Conservation (phyloP, 148 eudicot species). For the Simmondsia chinensis region DNA sequence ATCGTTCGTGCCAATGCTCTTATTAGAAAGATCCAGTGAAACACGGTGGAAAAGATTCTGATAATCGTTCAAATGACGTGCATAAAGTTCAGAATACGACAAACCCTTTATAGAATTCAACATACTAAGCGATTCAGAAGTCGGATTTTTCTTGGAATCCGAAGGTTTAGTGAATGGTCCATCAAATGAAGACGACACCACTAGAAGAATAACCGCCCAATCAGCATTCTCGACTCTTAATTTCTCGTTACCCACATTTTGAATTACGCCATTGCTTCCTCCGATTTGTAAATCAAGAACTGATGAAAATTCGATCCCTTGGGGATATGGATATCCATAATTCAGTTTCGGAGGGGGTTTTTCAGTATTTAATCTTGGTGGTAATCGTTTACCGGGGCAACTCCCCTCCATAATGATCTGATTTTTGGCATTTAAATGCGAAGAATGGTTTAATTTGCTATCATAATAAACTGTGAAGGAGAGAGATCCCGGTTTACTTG, state of each 20-base stretch:
- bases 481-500: constrained; percentile 47
- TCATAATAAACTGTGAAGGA: constrained; percentile 58
- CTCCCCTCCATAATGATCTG: constrained; percentile 79
- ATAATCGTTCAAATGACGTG: constrained; percentile 73
- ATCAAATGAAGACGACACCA: constrained; percentile 65
- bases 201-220: constrained; percentile 56
- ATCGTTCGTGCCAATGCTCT: constrained; percentile 11
- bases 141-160: constrained; percentile 53
- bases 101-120: constrained; percentile 29
- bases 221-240: constrained; percentile 58
- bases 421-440: constrained; percentile 34
- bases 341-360: too few species aligned
- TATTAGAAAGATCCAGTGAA: constrained; percentile 60
- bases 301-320: constrained; percentile 57
- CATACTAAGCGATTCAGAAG: constrained; percentile 28
- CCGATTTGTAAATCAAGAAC: constrained; percentile 53
- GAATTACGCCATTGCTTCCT: constrained; percentile 25
- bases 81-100: constrained; percentile 48
- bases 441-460: constrained; percentile 51
- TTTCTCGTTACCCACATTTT: constrained; percentile 34
- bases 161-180: constrained; percentile 64
- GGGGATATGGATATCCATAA: constrained; percentile 17
- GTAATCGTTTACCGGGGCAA: constrained; percentile 41
- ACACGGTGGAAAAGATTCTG: constrained; percentile 74
- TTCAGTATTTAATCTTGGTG: constrained; percentile 17